Conservation (phyloP, 495 filamentous ascomycete species). For the Talaromyces stipitatus region DNA sequence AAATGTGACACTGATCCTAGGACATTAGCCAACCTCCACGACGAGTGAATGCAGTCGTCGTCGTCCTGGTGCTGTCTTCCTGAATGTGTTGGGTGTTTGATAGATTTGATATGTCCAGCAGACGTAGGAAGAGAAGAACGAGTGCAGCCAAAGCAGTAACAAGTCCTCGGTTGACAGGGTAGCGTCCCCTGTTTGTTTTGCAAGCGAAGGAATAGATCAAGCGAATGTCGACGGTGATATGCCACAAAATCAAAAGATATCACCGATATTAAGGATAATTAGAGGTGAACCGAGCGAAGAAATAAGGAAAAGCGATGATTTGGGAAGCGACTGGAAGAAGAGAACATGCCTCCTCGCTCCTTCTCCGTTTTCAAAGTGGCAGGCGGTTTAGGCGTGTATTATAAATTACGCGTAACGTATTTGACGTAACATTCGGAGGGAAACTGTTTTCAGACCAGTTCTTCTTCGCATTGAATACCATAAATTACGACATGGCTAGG, state of each 20-base stretch:
- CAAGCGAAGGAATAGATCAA: background rate
- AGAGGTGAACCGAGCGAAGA: background rate
- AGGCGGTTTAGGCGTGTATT: background rate
- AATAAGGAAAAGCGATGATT: background rate
- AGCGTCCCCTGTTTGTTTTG: background rate
- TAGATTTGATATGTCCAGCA: background rate
- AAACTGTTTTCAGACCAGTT: no score
- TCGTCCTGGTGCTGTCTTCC: background rate
- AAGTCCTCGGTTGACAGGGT: background rate
- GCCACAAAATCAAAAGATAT: background rate
- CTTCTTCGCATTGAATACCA: no score
- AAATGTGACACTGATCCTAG: background rate
- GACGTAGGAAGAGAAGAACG: background rate
- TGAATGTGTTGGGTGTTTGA: no score
- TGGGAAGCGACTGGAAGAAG: background rate
- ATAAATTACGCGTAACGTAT: background rate
- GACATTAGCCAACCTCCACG: constrained; percentile 1
- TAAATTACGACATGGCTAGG: no score
- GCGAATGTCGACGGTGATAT: constrained; percentile 6
- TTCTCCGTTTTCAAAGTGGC: background rate
- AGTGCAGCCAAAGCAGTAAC: background rate
- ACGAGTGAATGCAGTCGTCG: constrained; percentile 1
- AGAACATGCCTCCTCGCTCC: constrained; percentile 1
- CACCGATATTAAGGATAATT: background rate
- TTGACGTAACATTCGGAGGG: no score